These are phyloP conservation scores for Gossypium herbaceum DNA, from an alignment of 345 rosid species.

Conservation along the genomic window DNA sequence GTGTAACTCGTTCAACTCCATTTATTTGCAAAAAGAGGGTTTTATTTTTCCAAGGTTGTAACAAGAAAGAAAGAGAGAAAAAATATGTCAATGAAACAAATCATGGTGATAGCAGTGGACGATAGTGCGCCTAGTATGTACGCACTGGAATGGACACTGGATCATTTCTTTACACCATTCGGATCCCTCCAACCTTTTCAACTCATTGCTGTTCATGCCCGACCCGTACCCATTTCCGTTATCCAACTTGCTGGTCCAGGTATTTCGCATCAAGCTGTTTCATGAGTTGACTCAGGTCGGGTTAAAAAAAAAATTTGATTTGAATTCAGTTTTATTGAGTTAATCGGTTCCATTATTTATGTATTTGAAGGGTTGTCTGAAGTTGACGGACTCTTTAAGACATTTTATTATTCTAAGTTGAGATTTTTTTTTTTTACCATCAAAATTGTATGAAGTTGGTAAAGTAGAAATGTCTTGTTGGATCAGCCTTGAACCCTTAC, in stretches of 20 bases:
- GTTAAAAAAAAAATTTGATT: too few relatives aligned
- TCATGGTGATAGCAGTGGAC: conserved; percentile 49
- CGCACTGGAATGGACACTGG: conserved; percentile 54
- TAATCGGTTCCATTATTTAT: too few relatives aligned
- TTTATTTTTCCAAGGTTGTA: not conserved
- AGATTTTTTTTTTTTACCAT: too few relatives aligned
- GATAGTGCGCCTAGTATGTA: conserved; percentile 45
- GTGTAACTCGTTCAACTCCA: not conserved
- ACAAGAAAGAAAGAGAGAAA: too few relatives aligned
- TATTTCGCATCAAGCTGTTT: not conserved
- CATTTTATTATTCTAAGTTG: too few relatives aligned
- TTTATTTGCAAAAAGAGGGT: not conserved
- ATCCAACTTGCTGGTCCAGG: conserved; percentile 43
- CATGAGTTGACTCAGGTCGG: too few relatives aligned
- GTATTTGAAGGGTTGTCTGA: too few relatives aligned
- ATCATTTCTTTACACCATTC: conserved; percentile 43
- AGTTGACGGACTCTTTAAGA: too few relatives aligned
- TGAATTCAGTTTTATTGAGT: not conserved
- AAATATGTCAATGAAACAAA: conserved; percentile 21
- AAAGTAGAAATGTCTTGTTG: too few relatives aligned
- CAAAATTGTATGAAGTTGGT: too few relatives aligned
- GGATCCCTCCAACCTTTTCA: conserved; percentile 33
- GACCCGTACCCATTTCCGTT: conserved; percentile 30
- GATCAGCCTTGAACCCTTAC: too few relatives aligned
- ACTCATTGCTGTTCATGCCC: conserved; percentile 50